phyloP scores from a whole-genome alignment of 1,284 basidiomycete species.

The Fistulinella cinereoalba region DNA sequence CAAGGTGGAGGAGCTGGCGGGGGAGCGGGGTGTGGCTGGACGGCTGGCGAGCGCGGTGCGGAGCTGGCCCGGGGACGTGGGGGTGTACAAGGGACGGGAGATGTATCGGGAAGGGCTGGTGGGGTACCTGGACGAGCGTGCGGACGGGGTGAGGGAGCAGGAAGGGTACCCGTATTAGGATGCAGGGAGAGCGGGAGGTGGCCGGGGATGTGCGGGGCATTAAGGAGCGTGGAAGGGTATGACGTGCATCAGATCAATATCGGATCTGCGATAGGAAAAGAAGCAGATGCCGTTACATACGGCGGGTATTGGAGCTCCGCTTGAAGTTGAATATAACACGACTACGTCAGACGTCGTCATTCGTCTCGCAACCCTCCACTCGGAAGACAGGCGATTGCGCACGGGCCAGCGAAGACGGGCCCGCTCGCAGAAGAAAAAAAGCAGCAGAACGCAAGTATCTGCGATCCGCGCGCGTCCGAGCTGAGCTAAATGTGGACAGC shows the following conservation, averaged over 20 bases:
- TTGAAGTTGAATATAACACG: constrained; percentile 40
- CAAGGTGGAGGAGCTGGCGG: constrained; percentile 54
- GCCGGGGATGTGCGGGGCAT: constrained; percentile 19
- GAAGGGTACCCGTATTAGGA: constrained; percentile 13
- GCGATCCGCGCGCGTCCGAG: constrained; percentile 25
- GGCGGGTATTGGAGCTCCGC: constrained; percentile 32
- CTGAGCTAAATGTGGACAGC: constrained; percentile 20
- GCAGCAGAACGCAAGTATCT: constrained; percentile 26
- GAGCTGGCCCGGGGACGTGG: constrained; percentile 66
- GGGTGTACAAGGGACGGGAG: constrained; percentile 58
- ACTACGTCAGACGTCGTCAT: constrained; percentile 41
- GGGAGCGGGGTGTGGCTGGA: constrained; percentile 65
- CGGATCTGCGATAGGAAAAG: constrained; percentile 36
- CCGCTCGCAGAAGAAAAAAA: too few species aligned
- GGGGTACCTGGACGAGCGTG: constrained; percentile 45
- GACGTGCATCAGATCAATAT: constrained; percentile 37
- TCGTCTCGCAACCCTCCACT: constrained; percentile 34
- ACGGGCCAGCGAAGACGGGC: constrained; percentile 31
- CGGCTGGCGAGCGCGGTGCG: constrained; percentile 65
- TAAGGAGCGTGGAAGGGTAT: constrained; percentile 25
- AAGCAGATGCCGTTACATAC: constrained; percentile 4
- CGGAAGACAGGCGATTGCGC: constrained; percentile 26
- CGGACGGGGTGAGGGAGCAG: constrained; percentile 25
- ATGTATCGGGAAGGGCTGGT: constrained; percentile 46
- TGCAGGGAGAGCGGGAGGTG: neutral